These are phyloP conservation scores for Mortierella sp. DNA, from an alignment of 371 early-diverging fungal genomes.

Conservation along the genomic window DNA sequence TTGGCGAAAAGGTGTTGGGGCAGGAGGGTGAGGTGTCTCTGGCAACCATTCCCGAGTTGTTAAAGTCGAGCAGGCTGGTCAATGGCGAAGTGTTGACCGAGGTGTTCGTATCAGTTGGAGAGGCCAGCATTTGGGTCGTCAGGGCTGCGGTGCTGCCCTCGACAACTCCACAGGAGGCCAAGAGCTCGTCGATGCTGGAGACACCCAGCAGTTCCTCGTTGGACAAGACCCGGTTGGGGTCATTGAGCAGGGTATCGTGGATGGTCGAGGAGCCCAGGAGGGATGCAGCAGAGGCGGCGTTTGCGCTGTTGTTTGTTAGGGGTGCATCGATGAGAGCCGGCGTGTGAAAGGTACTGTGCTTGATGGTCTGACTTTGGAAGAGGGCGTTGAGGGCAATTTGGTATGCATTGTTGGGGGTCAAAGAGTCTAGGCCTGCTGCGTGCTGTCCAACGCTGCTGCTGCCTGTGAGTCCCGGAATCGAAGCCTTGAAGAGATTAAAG, in stretches of 20 bases:
- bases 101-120: slow-evolving; percentile 29
- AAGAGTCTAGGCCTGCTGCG: neutral
- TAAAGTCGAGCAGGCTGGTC: slow-evolving; percentile 27
- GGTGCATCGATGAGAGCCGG: slow-evolving; percentile 21
- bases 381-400: slow-evolving; percentile 45
- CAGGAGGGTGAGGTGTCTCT: slow-evolving; percentile 18
- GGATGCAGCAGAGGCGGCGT: slow-evolving; percentile 11
- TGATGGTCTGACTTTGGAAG: slow-evolving; percentile 27
- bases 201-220: slow-evolving; percentile 37
- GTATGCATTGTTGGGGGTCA: slow-evolving; percentile 39
- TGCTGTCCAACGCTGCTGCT: slow-evolving; percentile 15
- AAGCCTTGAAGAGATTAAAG: slow-evolving; percentile 35
- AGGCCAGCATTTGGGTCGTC: slow-evolving; percentile 23
- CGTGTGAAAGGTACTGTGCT: slow-evolving; percentile 21
- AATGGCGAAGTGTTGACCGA: slow-evolving; percentile 39
- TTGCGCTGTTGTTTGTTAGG: slow-evolving; percentile 12
- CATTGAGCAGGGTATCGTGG: slow-evolving; percentile 18
- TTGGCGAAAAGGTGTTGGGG: slow-evolving; percentile 36
- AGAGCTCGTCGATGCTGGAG: slow-evolving; percentile 40
- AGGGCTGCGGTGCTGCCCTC: neutral
- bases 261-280: slow-evolving; percentile 34
- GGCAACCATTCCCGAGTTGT: neutral
- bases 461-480: slow-evolving; percentile 31
- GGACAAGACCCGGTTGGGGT: slow-evolving; percentile 30
- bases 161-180: slow-evolving; percentile 37